Base-by-base conservation (phyloP, 352 stramenopile species). In the Globisporangium abappressorium region DNA sequence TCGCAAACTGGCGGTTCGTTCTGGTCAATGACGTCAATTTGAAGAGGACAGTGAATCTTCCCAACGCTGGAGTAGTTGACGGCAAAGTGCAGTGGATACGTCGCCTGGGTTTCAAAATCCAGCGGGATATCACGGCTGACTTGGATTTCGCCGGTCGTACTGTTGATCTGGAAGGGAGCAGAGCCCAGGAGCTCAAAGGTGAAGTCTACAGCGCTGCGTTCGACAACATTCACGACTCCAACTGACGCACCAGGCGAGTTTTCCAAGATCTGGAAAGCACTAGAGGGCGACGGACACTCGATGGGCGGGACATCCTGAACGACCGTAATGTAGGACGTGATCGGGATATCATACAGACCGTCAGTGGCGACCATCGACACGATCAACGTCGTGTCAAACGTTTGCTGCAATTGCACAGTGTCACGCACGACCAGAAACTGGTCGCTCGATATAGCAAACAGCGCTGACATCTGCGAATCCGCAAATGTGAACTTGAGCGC, bases 1-100 rank as follows among this genome's bases (percentile, higher is more conserved):
- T 11, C n/a, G 33, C 81, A 90, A 18, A 30, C 51, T 9, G 81
- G 81, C 20, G 81, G 70, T 34, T 90, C 81, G 61, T 87, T 73
- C 46, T 86, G 70, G 57, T 90, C 70, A 24, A 86, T 54, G 26
- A 90, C 70, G 2, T 69, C 63, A 28, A 90, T 63, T 18, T 64
- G 47, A 9, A 81, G 54, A 15, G 68, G 59, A 24, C 81, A 90
- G 2, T 74, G 71, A 34, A 90, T 81, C 36, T 78, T 82, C 15
- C 74, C 30, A 14, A 54, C 43, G 20, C 62, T 28, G 2, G 70
- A 72, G 69, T 85, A 85, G 57, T 70, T 78, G 2, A 72, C 65
- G 46, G 76, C 77, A 65, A 84, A 73, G 5, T 57, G 70, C 11
- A 89, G 36, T 15, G 14, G 64, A 56, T 84, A 87, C 8, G 3